Evolutionary conservation across 192 early-diverging fungal genomes (phyloP), one percentile per base, ranked within the genome.

Genomic region (Entomortierella parvispora): DNA sequence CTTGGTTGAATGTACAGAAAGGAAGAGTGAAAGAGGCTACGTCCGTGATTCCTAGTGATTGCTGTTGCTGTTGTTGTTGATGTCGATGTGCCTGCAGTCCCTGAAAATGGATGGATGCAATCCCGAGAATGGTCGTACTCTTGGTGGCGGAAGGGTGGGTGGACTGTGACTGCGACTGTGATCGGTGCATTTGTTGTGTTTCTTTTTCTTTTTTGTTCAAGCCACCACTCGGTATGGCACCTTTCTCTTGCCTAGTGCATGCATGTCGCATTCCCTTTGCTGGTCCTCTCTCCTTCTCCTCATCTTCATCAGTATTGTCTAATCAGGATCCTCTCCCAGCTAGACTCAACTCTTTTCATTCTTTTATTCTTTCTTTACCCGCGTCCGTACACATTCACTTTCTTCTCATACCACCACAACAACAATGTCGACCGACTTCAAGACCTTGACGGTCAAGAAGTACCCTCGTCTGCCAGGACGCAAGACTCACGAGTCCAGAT

Each of bases 401-500:
- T 26, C 3, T n/a, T 25, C 31, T 25, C 31, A 28, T 10, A 32
- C n/a, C 2, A 18, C 43, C 26, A 34, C 14, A 20, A 28, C 31
- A 29, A 55, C 28, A 5, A 81, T 81, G 80, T 81, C 80, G 43
- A 64, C 44, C 28, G 85, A 92, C 58, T 92, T 82, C 68, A 85
- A 88, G 74, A 83, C 87, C 56, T 60, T 86, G 53, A 80, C 85
- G 40, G 67, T 83, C 45, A 86, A 84, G 43, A 88, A 88, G 65
- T 83, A 81, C 28, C 82, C 85, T 47, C 81, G 86, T 54, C 58
- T 81, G n/a, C 71, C 82, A 55, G 83, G 82, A 74, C 81, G 86
- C 40, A 77, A 81, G 68, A 82, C 87, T 2, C 76, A 85, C 18
- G 93, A 93, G 72, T 76, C 85, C 28, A 87, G 81, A 79, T 91